Evolutionary conservation across 345 rosid species (phyloP).

Genomic region (Clarkia xantiana): DNA sequence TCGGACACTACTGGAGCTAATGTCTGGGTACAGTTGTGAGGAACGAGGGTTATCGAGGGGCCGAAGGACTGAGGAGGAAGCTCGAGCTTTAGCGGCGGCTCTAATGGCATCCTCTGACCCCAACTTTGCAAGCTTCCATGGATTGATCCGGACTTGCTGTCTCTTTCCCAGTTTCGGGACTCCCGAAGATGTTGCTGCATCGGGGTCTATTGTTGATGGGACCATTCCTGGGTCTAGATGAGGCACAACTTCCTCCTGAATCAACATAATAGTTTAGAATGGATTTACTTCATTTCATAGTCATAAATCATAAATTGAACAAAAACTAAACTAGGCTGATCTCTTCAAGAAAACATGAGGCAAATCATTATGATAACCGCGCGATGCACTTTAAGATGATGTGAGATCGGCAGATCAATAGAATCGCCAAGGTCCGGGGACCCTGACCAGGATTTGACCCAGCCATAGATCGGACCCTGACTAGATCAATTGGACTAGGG

Average conservation of each 20-base stretch:
- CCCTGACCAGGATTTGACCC: too few species aligned
- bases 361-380: too few species aligned
- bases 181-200: constrained; percentile 60
- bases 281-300: too few species aligned
- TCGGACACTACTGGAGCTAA: constrained; percentile 74
- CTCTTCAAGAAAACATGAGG: too few species aligned
- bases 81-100: constrained; percentile 97
- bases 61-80: constrained; percentile 77
- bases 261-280: neutral
- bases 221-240: constrained; percentile 96
- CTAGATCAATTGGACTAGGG: too few species aligned
- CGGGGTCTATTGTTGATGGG: constrained; percentile 90
- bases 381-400: too few species aligned
- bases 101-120: constrained; percentile 68
- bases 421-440: too few species aligned
- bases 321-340: too few species aligned
- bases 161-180: constrained; percentile 41
- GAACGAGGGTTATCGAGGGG: constrained; percentile 48
- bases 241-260: constrained; percentile 89
- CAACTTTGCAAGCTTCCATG: constrained; percentile 89
- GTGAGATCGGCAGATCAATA: too few species aligned
- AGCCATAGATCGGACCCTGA: too few species aligned
- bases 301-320: too few species aligned
- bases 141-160: constrained; percentile 62
- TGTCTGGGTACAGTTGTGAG: constrained; percentile 24